These are phyloP conservation scores for Pelargonium myrrhifolium DNA, from an alignment of 441 rosid genomes.

Conservation along the genomic window DNA sequence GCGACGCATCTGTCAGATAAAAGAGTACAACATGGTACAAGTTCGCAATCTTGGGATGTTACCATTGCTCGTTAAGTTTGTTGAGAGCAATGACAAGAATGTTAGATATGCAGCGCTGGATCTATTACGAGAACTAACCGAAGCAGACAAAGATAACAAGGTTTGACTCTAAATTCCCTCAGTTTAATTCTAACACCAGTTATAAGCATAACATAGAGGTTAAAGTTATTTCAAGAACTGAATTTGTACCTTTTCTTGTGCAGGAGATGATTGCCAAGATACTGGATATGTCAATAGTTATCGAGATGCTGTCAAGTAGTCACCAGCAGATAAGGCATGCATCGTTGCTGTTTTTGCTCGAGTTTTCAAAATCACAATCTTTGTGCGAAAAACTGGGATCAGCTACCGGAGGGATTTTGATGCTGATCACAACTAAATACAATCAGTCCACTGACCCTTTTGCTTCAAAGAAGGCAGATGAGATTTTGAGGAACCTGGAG, in stretches of 20 bases:
- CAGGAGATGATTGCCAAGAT: conserved; percentile 58
- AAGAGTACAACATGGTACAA: conserved; percentile 38
- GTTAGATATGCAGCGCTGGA: conserved; percentile 55
- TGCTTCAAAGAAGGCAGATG: conserved; percentile 52
- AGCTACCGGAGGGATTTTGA: conserved; percentile 56
- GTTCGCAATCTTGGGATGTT: conserved; percentile 47
- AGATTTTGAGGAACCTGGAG: conserved; percentile 61
- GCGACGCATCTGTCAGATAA: conserved; percentile 52
- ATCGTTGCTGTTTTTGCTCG: conserved; percentile 49
- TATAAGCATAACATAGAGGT: not conserved
- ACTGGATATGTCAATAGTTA: conserved; percentile 38
- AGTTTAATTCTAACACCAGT: not conserved
- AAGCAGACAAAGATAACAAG: conserved; percentile 51
- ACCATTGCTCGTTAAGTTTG: conserved; percentile 48
- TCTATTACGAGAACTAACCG: conserved; percentile 45
- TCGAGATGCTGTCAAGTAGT: conserved; percentile 58
- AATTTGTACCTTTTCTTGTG: conserved; percentile 10
- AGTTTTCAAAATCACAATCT: conserved; percentile 51
- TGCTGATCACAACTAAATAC: conserved; percentile 63
- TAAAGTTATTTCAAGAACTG: too few relatives aligned
- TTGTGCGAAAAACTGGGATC: conserved; percentile 51
- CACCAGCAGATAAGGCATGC: conserved; percentile 48
- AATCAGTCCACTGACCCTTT: conserved; percentile 38
- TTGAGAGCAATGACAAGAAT: conserved; percentile 42
- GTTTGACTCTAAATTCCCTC: conserved; percentile 27